Evolutionary conservation across 257 asterid genomes (phyloP), one percentile per base, ranked within the genome.

Genomic region (Lycium ferocissimum): DNA sequence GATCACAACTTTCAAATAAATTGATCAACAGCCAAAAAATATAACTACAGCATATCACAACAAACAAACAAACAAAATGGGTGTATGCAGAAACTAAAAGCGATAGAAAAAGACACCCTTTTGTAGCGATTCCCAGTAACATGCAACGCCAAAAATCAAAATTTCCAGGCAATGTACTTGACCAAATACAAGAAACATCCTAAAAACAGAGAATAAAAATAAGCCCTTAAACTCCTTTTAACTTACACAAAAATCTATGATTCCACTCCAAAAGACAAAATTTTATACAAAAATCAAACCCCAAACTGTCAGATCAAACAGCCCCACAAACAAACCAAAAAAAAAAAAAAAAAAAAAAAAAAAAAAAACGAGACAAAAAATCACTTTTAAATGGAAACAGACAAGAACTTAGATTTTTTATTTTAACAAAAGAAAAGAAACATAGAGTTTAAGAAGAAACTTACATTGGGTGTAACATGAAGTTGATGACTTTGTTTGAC

Each of bases 381-480:
- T 73, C 80, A 73, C 11, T 73, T 35, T 73, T 47, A n/a, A 13
- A 73, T 20, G 59, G 18, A 47, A 73, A 71, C 9, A 73, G 47
- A 47, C 38, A 20, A 47, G 80, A 73, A 73, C 18, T 15, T 45
- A 37, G 3, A 17, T 26, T 71, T 71, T 71, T 8, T 10, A 10
- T 66, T n/a, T 33, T 13, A 11, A 66, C 47, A 14, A 35, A 47
- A 22, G 9, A 73, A 26, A 26, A n/a, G 1, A 15, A 11, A 11
- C 6, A 73, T 20, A 73, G 40, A 73, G 59, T 73, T 49, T 26
- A 73, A n/a, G 59, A 47, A 73, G 59, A 47, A 37, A 4, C 80
- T 73, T 20, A 73, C 80, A 73, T 47, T 47, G 40, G n/a, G 26
- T 73, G 45, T 14, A 73, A 73, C n/a, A 57, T 73, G 80, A 45